Base-by-base conservation (phyloP, 305 asterid species). In the Andrographis paniculata region DNA sequence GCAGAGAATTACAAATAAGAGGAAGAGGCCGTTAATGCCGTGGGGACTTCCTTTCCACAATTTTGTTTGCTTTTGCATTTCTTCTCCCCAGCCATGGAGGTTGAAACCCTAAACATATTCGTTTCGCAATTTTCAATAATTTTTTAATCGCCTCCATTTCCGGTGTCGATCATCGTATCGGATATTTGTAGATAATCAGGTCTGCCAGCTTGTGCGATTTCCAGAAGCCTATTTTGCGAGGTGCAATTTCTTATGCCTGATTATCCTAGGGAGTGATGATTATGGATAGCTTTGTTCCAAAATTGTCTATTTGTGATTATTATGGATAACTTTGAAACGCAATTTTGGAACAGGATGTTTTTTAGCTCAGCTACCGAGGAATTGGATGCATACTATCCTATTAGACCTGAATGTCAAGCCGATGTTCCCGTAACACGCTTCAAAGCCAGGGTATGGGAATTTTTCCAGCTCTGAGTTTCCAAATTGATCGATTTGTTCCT, bases 351-450 rank as follows among this genome's bases (percentile, higher is more conserved):
- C 66, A 77, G 61, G 69, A 67, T 77, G 78, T 65, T 77, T 64
- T 76, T 76, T 62, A 58, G 45, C 64, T 6, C 81, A 20, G 68
- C 65, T 31, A 31, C 80, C 8, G 94, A 66, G 72, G 95, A 89
- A 68, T 64, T 89, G 76, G 95, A 78, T 59, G 57, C 82, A 1
- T 89, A 75, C 66, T 89, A 75, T 65, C 94, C 95, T 31, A 51
- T 76, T 57, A 85, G 82, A 56, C 80, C 86, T 17, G 94, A 82
- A 65, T 85, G 92, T 52, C 80, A 60, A 64, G 93, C 76, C 36
- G 91, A 82, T 64, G 84, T 75, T 42, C 95, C 94, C 44, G 76
- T 76, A 74, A 79, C 87, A 46, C 82, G 91, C 33, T 89, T 89
- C 63, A 89, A 82, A 61, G 80, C 97, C 11, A 68, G 93, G 89